Percentiles rank a stretch among this genome's conserved stretches.
Evolutionary conservation across 1,284 basidiomycete genomes (phyloP).

Genomic region (Boletus holoroseus): DNA sequence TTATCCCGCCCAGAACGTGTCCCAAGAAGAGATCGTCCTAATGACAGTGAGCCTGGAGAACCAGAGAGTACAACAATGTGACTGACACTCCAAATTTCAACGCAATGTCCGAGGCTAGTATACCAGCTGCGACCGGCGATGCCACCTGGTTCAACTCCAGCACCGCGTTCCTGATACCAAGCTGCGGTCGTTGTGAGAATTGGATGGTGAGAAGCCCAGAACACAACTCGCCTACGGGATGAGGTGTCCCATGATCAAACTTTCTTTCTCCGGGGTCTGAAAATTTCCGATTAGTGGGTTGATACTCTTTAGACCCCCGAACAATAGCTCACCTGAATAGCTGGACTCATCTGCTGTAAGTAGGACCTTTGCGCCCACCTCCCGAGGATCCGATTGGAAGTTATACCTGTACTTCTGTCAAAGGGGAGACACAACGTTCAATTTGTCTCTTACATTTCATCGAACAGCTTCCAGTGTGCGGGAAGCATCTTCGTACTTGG

Average conservation of each 20-base stretch:
- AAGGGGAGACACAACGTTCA: not conserved
- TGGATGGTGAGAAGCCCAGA: not conserved
- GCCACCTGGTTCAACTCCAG: conserved; percentile 30
- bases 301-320: too few species aligned
- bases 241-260: conserved; percentile 48
- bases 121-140: conserved; percentile 61
- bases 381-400: conserved; percentile 60
- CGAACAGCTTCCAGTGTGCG: conserved; percentile 45
- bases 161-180: conserved; percentile 38
- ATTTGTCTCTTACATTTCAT: conserved; percentile 40
- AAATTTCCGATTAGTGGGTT: conserved; percentile 18
- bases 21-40: conserved; percentile 50
- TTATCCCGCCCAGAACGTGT: conserved; percentile 58
- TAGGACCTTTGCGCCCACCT: conserved; percentile 48
- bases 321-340: conserved; percentile 24
- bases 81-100: conserved; percentile 50
- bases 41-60: conserved; percentile 1
- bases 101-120: conserved; percentile 61
- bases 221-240: conserved; percentile 59
- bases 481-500: conserved; percentile 57
- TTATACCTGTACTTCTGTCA: conserved; percentile 45
- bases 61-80: not conserved
- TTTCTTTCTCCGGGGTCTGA: conserved; percentile 43
- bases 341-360: conserved; percentile 43
- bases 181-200: conserved; percentile 27